Base-by-base conservation (phyloP, 2,329 filamentous ascomycete species). In the Tolypocladium tundrense region DNA sequence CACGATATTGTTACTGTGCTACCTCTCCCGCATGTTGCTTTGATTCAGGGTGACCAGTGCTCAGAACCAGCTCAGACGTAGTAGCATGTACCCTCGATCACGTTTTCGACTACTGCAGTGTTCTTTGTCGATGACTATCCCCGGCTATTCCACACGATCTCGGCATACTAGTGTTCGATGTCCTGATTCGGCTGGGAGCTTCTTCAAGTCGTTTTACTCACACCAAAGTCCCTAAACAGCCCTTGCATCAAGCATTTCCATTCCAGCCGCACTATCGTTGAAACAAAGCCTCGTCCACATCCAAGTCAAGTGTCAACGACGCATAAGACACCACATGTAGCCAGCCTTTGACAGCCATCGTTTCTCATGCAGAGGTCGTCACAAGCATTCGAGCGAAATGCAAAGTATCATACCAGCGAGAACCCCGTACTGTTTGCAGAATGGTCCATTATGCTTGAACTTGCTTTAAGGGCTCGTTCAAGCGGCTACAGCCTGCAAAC, bases 371-470 rank as follows among this genome's bases (percentile, higher is more conserved):
- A 2, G 16, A 13, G 1, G 31, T n/a, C 31, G 31, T 37, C 31
- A 37, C 9, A 16, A n/a, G 5, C 21, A 21, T 13, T 37, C 3
- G 31, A 5, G 16, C 3, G 21, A 8, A 31, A 14, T 21, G 19
- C 48, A 14, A 52, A 19, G 48, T 4, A n/a, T 37, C 19, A 35
- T 10, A n/a, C 27, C 9, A 35, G 16, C 31, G 10, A 35, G 9
- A 9, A 21, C n/a, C 7, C 10, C 5, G 16, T n/a, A 1, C 3
- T 13, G 40, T 37, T 31, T 31, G 37, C 33, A 58, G 42, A 35
- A 19, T 51, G 50, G 53, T 57, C 37, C 45, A 50, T 39, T 58
- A 60, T 60, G 53, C 56, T 54, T 56, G 50, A 59, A 59, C 53
- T 53, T 58, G 48, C 37, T 42, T 55, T 54, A n/a, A 31, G 6